Percentiles rank a stretch among this genome's conserved stretches.
These are phyloP conservation scores for Citrus hindsii DNA, from an alignment of 345 rosid genomes.

Conservation along the genomic window DNA sequence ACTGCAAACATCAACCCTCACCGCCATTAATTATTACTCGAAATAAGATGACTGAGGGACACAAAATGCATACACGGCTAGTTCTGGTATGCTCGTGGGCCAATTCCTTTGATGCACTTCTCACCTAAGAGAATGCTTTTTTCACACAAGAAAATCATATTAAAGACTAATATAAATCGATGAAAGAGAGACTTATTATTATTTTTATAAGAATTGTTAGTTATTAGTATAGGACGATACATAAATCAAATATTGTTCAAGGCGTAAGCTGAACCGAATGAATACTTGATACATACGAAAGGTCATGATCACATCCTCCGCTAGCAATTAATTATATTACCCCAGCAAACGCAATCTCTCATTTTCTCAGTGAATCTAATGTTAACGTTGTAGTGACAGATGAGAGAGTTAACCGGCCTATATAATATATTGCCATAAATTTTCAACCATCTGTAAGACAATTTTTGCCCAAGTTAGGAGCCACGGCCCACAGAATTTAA, in stretches of 20 bases:
- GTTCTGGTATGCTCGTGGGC: too few relatives aligned
- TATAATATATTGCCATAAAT: conserved; percentile 40
- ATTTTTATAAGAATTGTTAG: too few relatives aligned
- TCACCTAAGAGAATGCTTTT: too few relatives aligned
- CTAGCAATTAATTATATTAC: conserved; percentile 16
- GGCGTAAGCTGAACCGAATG: not conserved
- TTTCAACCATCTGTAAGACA: conserved; percentile 55
- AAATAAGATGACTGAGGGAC: too few relatives aligned
- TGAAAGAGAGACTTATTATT: not conserved
- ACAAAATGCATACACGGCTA: too few relatives aligned
- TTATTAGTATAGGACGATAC: too few relatives aligned
- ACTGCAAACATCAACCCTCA: too few relatives aligned
- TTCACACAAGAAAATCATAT: not conserved
- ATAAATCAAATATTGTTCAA: not conserved
- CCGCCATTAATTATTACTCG: too few relatives aligned
- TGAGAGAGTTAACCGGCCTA: conserved; percentile 29
- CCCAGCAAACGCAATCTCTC: conserved; percentile 15
- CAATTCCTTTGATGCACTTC: too few relatives aligned
- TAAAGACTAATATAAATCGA: not conserved
- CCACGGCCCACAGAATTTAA: conserved; percentile 71
- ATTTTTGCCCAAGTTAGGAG: conserved; percentile 41
- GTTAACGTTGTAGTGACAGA: conserved; percentile 30
- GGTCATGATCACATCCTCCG: not conserved
- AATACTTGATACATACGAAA: not conserved
- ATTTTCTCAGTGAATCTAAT: conserved; percentile 3